phyloP scores from a whole-genome alignment of 2,329 filamentous ascomycete species.

The Fusarium fracticaudum region DNA sequence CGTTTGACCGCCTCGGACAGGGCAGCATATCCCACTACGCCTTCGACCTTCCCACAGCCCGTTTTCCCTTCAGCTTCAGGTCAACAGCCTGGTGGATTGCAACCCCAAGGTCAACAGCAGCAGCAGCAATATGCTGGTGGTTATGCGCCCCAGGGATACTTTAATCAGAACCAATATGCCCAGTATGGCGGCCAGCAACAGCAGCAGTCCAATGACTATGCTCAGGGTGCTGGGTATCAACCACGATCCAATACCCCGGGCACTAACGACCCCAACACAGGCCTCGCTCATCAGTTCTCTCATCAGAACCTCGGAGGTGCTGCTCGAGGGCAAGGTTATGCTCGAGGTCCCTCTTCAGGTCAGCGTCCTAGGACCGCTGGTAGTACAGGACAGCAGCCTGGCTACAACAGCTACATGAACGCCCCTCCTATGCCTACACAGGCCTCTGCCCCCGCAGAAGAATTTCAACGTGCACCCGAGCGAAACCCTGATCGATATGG shows the following conservation, averaged over 20 bases:
- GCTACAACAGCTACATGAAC: conserved; percentile 72
- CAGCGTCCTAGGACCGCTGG: conserved; percentile 88
- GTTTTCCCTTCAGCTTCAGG: conserved; percentile 62
- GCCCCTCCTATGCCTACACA: conserved; percentile 72
- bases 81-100: conserved; percentile 36
- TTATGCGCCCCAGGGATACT: conserved; percentile 63
- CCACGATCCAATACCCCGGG: conserved; percentile 66
- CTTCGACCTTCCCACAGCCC: conserved; percentile 95
- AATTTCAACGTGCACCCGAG: conserved; percentile 82
- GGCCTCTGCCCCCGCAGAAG: conserved; percentile 68
- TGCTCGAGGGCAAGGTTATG: conserved; percentile 75
- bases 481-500: conserved; percentile 86
- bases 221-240: conserved; percentile 59
- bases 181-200: conserved; percentile 51
- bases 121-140: conserved; percentile 57
- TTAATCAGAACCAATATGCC: conserved; percentile 68
- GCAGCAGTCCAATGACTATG: conserved; percentile 57
- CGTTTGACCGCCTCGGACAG: conserved; percentile 71
- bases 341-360: conserved; percentile 72
- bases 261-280: conserved; percentile 85
- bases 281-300: conserved; percentile 93
- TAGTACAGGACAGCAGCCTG: conserved; percentile 67
- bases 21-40: conserved; percentile 84
- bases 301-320: conserved; percentile 89
- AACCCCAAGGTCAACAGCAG: conserved; percentile 47